These are phyloP conservation scores for Pseudopithomyces chartarum DNA, from an alignment of 2,329 filamentous ascomycete genomes.

Conservation along the genomic window DNA sequence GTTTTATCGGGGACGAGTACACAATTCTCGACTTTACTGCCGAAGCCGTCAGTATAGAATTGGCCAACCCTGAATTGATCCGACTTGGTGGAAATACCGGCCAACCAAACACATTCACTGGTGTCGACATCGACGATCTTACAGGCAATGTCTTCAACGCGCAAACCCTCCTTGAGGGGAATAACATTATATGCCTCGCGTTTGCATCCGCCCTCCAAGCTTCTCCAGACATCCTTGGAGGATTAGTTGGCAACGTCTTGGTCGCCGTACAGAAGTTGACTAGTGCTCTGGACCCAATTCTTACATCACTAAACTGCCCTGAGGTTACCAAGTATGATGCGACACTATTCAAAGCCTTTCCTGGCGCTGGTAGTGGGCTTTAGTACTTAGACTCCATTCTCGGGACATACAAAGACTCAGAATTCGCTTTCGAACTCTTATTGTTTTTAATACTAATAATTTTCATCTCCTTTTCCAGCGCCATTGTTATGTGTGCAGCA, in stretches of 20 bases:
- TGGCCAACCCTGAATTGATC: background rate
- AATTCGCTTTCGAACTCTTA: no score
- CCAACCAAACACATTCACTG: no score
- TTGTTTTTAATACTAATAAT: no score
- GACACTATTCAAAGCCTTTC: constrained; percentile 9
- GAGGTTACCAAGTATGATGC: constrained; percentile 9
- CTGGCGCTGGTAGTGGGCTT: constrained; percentile 11
- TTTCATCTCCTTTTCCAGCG: no score
- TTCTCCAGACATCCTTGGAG: constrained; percentile 48
- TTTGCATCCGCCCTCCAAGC: background rate
- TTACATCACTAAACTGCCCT: constrained; percentile 13
- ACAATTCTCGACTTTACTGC: constrained; percentile 4
- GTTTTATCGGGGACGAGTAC: constrained; percentile 10
- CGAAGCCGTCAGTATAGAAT: constrained; percentile 41
- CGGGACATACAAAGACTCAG: no score
- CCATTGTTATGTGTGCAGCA: no score
- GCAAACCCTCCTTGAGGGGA: no score
- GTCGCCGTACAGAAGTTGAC: constrained; percentile 41
- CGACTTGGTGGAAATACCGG: no score
- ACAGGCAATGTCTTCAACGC: no score
- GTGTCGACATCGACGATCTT: no score
- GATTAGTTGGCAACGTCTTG: constrained; percentile 11
- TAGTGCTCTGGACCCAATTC: constrained; percentile 29
- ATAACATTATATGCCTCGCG: no score
- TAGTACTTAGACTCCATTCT: background rate